Percentiles rank a stretch among this genome's conserved stretches.
phyloP scores from a whole-genome alignment of 441 rosid genomes.

The Euphorbia celastroides region DNA sequence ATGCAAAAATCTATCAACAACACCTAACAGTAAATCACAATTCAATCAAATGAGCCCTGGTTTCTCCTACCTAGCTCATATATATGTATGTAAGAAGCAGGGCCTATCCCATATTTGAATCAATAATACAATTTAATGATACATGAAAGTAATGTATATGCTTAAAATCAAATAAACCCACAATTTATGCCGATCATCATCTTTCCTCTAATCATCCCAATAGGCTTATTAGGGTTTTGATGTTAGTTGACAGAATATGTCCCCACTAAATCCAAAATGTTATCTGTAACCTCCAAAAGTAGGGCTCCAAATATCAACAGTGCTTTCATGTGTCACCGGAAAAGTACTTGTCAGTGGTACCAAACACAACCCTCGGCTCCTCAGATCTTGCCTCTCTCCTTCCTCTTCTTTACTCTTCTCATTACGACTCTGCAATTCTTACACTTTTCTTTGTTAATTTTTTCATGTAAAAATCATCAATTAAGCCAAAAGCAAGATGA shows the following conservation, averaged over 20 bases:
- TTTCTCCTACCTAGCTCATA: too few species aligned
- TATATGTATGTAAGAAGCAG: too few species aligned
- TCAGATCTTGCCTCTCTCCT: slow-evolving; percentile 54
- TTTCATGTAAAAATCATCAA: background rate
- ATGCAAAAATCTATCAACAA: too few species aligned
- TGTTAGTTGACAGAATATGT: slow-evolving; percentile 20
- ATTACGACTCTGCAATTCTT: background rate
- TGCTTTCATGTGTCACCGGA: slow-evolving; percentile 81
- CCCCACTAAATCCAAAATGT: slow-evolving; percentile 9
- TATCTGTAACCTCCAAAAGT: slow-evolving; percentile 95
- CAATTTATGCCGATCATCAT: too few species aligned
- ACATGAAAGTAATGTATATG: slow-evolving; percentile 23
- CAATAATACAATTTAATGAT: slow-evolving; percentile 13
- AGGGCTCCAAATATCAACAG: slow-evolving; percentile 89
- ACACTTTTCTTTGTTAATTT: too few species aligned
- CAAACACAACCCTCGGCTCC: slow-evolving; percentile 80
- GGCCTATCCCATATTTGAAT: slow-evolving; percentile 17
- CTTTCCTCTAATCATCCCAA: too few species aligned
- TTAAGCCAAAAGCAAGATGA: too few species aligned
- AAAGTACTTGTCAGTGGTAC: slow-evolving; percentile 82
- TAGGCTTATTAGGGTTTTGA: slow-evolving; percentile 30
- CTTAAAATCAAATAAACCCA: slow-evolving; percentile 33
- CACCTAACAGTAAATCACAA: too few species aligned
- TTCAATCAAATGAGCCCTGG: too few species aligned
- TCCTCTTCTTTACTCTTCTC: slow-evolving; percentile 52